phyloP scores from a whole-genome alignment of 805 yeast species.

The Cyberlindnera nakhonratchasimensis region DNA sequence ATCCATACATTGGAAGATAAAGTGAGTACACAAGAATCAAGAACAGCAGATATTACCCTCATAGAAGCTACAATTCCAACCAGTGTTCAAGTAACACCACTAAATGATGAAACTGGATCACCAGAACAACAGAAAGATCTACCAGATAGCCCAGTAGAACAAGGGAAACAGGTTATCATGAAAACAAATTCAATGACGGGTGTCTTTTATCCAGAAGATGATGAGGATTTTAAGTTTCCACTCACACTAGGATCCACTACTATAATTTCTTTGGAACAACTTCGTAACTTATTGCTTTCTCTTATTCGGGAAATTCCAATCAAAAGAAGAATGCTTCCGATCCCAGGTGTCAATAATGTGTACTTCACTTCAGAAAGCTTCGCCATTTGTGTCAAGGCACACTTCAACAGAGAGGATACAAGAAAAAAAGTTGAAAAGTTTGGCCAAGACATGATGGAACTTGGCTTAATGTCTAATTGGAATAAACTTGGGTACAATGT shows the following conservation, averaged over 20 bases:
- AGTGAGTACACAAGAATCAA: neutral
- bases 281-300: constrained; percentile 11
- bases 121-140: neutral
- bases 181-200: neutral
- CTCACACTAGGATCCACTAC: constrained; percentile 20
- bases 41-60: neutral
- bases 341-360: constrained; percentile 30
- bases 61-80: neutral
- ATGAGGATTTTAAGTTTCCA: constrained; percentile 26
- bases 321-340: constrained; percentile 28
- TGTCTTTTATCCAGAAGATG: constrained; percentile 12
- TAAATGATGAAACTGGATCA: neutral
- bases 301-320: constrained; percentile 20
- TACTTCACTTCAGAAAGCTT: constrained; percentile 30
- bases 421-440: constrained; percentile 31
- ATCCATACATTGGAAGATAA: constrained; percentile 18
- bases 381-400: constrained; percentile 23
- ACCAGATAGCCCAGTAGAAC: neutral
- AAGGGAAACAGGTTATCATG: neutral
- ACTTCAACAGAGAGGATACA: constrained; percentile 27
- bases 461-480: constrained; percentile 28
- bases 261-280: constrained; percentile 13
- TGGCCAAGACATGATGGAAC: constrained; percentile 30
- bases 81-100: neutral
- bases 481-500: constrained; percentile 19